Base-by-base conservation (phyloP, 441 rosid species). In the Sinapis alba region DNA sequence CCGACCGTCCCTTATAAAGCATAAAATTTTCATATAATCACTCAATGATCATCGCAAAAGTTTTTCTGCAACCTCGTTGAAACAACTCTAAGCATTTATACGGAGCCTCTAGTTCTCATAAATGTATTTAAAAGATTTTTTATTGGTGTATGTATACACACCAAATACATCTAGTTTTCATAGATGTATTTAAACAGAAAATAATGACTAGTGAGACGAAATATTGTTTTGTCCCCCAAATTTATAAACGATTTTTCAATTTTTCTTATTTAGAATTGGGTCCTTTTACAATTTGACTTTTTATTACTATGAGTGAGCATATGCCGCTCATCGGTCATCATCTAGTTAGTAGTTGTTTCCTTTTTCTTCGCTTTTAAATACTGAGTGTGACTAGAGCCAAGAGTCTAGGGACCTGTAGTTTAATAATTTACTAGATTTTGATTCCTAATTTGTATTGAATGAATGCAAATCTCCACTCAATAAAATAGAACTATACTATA, bases 251-350 rank as follows among this genome's bases (percentile, higher is more conserved):
- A 36, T 28, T 1, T 69, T 38, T 76, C 28, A 27, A 16, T 1
- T 54, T 56, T 34, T 71, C 43, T 64, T 63, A 9, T n/a, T 32
- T 70, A 8, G 58, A 34, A 36, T 36, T 36, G 43, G 43, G 43
- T 36, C 43, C 43, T 5, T 36, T 57, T 71, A 71, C 24, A 56
- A 58, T 71, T 77, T 71, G 80, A 77, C 72, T 16, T 77, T 26
- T 57, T 18, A 11, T 20, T 24, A 13, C 28, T 53, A 3, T 23
- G 47, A 38, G 58, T 7, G 54, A 64, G 62, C 66, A 58, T 71
- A 43, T 58, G 80, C 76, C 76, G 72, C 62, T 72, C 80, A 59
- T 65, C 67, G 56, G 67, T 71, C 76, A 56, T 70, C 62, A 50
- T 68, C 64, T 54, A 20, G 16, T 63, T 54, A 18, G 4, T 36